Evolutionary conservation across 2,329 filamentous ascomycete species (phyloP), one percentile per base, ranked within the genome.

Genomic region (Alternaria sp.): DNA sequence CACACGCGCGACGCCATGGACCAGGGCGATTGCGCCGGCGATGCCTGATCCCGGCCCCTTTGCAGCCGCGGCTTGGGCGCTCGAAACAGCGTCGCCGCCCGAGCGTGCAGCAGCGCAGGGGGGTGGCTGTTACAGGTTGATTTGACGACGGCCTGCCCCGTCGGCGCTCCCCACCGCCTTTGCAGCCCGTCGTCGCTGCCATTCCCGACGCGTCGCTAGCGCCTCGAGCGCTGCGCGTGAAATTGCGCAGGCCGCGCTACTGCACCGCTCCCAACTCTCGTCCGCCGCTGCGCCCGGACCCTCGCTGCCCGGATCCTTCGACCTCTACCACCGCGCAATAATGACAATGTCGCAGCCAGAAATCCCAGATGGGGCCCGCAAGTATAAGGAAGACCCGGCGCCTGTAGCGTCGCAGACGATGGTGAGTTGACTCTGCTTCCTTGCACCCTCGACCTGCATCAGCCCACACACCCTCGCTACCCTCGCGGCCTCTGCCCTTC

Each of bases 311-410:
- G 69, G 71, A 70, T 69, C 66, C 72, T 68, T 73, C 66, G 63
- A 68, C 67, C 62, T 69, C 66, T 66, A 67, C 67, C 68, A 65
- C 56, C 66, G 68, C 67, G 74, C 71, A 71, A 77, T 74, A 67
- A 78, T 68, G 73, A 77, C 74, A 76, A 76, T 70, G 77, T 79
- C 77, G 72, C 74, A 73, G 73, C 75, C 74, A 69, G 71, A 72
- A 70, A 67, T 70, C 63, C 71, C 72, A 72, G 76, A 79, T 73
- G 76, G 76, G 73, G 56, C 73, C 70, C 74, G 75, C 67, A 77
- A 74, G 73, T 78, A 79, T 78, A 78, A 79, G 76, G 76, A 78
- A 78, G 75, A 77, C 70, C 73, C 76, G 74, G 77, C 74, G 74
- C 76, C 77, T 76, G 75, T 75, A 76, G 76, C 76, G 75, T 76